A percentile compares a stretch with the other conserved stretches of the same genome.
These are phyloP conservation scores for Angomonas ambiguus DNA, from an alignment of 208 protist species.

Conservation along the genomic window DNA sequence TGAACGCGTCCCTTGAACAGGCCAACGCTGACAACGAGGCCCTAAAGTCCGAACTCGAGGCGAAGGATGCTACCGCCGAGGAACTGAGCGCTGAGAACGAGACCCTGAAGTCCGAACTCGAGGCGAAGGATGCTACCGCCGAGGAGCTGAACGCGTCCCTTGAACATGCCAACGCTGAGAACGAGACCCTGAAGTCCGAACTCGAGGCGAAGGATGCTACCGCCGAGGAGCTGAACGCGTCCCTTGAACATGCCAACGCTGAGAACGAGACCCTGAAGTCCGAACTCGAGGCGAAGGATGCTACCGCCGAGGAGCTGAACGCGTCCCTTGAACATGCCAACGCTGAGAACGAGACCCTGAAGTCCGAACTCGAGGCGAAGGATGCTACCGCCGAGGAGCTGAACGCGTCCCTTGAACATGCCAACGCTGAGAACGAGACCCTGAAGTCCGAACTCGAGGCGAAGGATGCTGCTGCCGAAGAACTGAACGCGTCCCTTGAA, in stretches of 20 bases:
- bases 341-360: conserved; percentile 7
- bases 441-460: not conserved
- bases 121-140: not conserved
- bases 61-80: not conserved
- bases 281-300: conserved; percentile 8
- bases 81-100: not conserved
- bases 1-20: no score
- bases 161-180: conserved; percentile 4
- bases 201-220: conserved; percentile 15
- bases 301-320: not conserved
- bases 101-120: not conserved
- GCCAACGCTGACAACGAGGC: not conserved
- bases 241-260: not conserved
- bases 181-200: conserved; percentile 17
- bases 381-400: not conserved
- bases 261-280: not conserved
- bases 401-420: not conserved
- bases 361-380: conserved; percentile 10
- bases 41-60: not conserved
- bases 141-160: not conserved
- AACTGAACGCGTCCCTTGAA: not conserved
- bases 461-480: not conserved
- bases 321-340: not conserved
- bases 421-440: not conserved
- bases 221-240: not conserved